phyloP scores from a whole-genome alignment of 768 basidiomycete species.

The Astraeus odoratus region DNA sequence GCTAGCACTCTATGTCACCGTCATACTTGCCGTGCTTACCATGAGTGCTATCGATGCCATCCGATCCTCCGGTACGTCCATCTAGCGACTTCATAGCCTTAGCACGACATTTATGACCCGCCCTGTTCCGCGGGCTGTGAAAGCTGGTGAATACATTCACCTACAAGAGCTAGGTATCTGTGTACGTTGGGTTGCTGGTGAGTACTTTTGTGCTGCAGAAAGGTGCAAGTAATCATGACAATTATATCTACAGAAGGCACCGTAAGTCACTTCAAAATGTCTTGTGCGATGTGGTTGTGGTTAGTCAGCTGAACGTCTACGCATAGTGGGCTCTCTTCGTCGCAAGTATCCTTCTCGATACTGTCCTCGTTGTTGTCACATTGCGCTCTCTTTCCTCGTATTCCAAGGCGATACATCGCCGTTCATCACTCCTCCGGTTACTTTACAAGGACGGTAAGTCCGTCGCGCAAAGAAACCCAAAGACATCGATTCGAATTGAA shows the following conservation, averaged over 20 bases:
- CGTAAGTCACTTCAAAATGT: neutral
- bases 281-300: neutral
- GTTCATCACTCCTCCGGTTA: slow-evolving; percentile 2
- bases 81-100: neutral
- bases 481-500: neutral
- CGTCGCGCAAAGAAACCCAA: too few relatives aligned
- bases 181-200: neutral
- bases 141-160: neutral
- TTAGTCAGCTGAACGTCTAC: neutral
- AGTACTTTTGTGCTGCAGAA: neutral
- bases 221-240: neutral
- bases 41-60: too few relatives aligned
- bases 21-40: slow-evolving; percentile 1
- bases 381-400: slow-evolving; percentile 6
- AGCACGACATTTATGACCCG: neutral
- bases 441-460: slow-evolving; percentile 12
- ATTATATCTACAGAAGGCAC: neutral
- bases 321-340: neutral
- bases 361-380: neutral
- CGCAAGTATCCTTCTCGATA: slow-evolving; percentile 9
- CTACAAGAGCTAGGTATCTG: neutral
- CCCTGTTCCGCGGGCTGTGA: neutral
- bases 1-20: slow-evolving; percentile 4
- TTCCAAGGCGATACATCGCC: neutral
- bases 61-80: neutral